A percentile compares a stretch with the other conserved stretches of the same genome.
These are phyloP conservation scores for Moniliophthora roreri DNA, from an alignment of 1,284 basidiomycete genomes.

Conservation along the genomic window DNA sequence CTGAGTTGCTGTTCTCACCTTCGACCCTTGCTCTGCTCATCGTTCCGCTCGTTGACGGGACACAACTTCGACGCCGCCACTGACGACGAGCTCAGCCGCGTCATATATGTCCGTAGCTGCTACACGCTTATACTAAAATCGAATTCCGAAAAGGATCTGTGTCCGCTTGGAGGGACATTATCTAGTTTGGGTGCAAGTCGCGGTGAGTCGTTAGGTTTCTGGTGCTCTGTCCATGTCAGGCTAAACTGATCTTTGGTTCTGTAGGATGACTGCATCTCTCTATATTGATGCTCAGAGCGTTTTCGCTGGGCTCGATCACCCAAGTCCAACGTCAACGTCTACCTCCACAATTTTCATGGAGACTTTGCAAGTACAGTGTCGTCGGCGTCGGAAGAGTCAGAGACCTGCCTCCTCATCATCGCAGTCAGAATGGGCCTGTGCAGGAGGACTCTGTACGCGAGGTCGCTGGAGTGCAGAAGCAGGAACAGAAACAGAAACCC, in stretches of 20 bases:
- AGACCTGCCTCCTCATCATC: neutral
- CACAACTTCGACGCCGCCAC: too few relatives aligned
- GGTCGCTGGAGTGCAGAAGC: too few relatives aligned
- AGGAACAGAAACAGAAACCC: too few relatives aligned
- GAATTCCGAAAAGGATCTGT: neutral
- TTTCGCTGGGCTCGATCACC: constrained; percentile 63
- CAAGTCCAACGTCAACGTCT: constrained; percentile 26
- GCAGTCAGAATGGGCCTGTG: too few relatives aligned
- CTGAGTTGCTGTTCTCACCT: too few relatives aligned
- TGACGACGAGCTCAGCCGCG: too few relatives aligned
- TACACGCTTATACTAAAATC: too few relatives aligned
- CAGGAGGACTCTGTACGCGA: too few relatives aligned
- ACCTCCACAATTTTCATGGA: neutral
- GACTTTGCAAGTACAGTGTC: neutral
- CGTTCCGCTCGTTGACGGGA: too few relatives aligned
- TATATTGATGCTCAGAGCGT: constrained; percentile 76
- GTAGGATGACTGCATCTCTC: constrained; percentile 71
- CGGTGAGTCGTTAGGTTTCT: constrained; percentile 42
- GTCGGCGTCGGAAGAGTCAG: neutral
- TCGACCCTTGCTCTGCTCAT: too few relatives aligned
- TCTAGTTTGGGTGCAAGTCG: constrained; percentile 40
- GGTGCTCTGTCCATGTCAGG: neutral
- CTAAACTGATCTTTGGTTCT: neutral
- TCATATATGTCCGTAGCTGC: too few relatives aligned
- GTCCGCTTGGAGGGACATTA: constrained; percentile 23